Evolutionary conservation across 1,139 yeast genomes (phyloP).

Genomic region (Groenewaldozyma sp.): DNA sequence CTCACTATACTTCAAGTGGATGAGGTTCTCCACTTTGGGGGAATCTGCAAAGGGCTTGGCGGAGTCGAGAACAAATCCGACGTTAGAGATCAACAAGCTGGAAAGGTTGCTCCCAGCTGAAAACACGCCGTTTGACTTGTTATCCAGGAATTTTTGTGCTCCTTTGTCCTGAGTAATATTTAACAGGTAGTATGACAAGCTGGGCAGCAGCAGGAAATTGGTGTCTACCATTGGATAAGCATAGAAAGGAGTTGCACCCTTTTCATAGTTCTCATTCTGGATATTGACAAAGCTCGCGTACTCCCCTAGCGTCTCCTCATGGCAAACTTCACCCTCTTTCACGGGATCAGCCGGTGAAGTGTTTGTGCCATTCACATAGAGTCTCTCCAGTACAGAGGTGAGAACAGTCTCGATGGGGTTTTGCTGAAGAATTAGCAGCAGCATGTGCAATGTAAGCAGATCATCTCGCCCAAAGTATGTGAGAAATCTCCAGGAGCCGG

Average conservation of each 20-base stretch:
- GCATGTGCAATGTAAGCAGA: slow-evolving; percentile 8
- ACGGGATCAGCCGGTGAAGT: slow-evolving; percentile 9
- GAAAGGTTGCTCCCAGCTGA: slow-evolving; percentile 6
- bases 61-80: slow-evolving; percentile 6
- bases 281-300: slow-evolving; percentile 10
- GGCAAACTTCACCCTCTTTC: slow-evolving; percentile 11
- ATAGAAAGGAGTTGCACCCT: slow-evolving; percentile 5
- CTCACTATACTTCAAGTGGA: slow-evolving; percentile 6
- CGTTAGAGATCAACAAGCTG: slow-evolving; percentile 6
- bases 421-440: slow-evolving; percentile 6
- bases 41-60: slow-evolving; percentile 9
- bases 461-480: slow-evolving; percentile 12
- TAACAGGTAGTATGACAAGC: slow-evolving; percentile 7
- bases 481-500: slow-evolving; percentile 11
- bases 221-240: slow-evolving; percentile 10
- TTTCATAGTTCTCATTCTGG: slow-evolving; percentile 1
- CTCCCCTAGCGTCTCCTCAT: slow-evolving; percentile 12
- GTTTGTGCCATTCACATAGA: slow-evolving; percentile 11
- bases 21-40: slow-evolving; percentile 9
- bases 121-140: slow-evolving; percentile 4
- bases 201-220: slow-evolving; percentile 8
- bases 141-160: slow-evolving; percentile 5
- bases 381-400: slow-evolving; percentile 9
- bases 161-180: slow-evolving; percentile 7
- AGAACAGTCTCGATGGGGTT: slow-evolving; percentile 9